A percentile compares a stretch with the other conserved stretches of the same genome.
phyloP scores from a whole-genome alignment of 495 filamentous ascomycete genomes.

The Chlorociboria aeruginascens region DNA sequence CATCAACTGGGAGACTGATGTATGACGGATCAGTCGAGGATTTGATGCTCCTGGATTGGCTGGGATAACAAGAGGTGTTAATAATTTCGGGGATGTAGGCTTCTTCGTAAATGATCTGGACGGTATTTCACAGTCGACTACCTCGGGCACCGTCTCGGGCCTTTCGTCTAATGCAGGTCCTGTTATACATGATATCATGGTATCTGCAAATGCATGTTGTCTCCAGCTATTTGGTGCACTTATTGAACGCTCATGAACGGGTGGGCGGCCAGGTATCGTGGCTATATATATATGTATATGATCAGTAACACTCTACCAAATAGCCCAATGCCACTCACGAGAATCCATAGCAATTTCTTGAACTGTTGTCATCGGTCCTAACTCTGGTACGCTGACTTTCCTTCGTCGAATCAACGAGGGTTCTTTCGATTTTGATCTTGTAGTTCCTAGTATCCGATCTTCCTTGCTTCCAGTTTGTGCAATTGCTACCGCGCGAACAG shows the following conservation, averaged over 20 bases:
- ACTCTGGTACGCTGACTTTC: constrained; percentile 51
- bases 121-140: neutral
- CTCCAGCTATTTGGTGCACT: constrained; percentile 47
- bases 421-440: constrained; percentile 34
- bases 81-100: constrained; percentile 36
- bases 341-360: constrained; percentile 60
- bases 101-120: constrained; percentile 18
- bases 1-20: constrained; percentile 28
- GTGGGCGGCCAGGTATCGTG: constrained; percentile 59
- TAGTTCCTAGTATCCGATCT: constrained; percentile 28
- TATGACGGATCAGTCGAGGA: constrained; percentile 25
- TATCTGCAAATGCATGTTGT: constrained; percentile 30
- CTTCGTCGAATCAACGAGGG: constrained; percentile 39
- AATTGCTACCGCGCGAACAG: constrained; percentile 33
- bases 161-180: constrained; percentile 22
- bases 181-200: constrained; percentile 20
- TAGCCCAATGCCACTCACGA: constrained; percentile 41
- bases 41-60: constrained; percentile 17
- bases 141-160: constrained; percentile 12
- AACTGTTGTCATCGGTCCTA: constrained; percentile 56
- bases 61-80: constrained; percentile 40
- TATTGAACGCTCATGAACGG: constrained; percentile 54
- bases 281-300: constrained; percentile 29
- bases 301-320: neutral
- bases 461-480: constrained; percentile 28